phyloP scores from a whole-genome alignment of 768 basidiomycete genomes.

The Psilocybe cubensis region DNA sequence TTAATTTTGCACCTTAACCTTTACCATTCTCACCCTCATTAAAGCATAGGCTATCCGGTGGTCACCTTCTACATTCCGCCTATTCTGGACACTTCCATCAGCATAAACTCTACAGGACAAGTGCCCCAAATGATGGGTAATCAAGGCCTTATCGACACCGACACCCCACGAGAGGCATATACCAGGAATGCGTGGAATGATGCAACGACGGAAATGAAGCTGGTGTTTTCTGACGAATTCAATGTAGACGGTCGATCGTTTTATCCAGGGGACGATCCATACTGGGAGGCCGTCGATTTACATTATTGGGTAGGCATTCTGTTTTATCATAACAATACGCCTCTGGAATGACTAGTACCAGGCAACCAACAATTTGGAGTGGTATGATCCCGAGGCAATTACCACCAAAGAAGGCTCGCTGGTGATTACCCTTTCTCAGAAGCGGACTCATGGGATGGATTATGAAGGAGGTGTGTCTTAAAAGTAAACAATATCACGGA shows the following conservation, averaged over 20 bases:
- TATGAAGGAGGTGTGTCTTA: slow-evolving; percentile 63
- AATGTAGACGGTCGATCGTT: slow-evolving; percentile 72
- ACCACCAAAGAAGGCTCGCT: slow-evolving; percentile 76
- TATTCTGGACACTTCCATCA: slow-evolving; percentile 43
- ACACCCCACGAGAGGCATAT: slow-evolving; percentile 59
- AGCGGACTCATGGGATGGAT: slow-evolving; percentile 66
- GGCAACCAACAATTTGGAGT: slow-evolving; percentile 73
- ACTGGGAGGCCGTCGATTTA: slow-evolving; percentile 80
- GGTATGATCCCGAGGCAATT: slow-evolving; percentile 85
- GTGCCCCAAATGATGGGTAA: slow-evolving; percentile 63
- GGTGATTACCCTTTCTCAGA: slow-evolving; percentile 69
- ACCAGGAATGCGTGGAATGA: slow-evolving; percentile 60
- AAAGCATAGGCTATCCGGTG: slow-evolving; percentile 43
- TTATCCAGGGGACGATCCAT: slow-evolving; percentile 84
- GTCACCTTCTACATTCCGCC: slow-evolving; percentile 32
- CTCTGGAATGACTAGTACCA: slow-evolving; percentile 20
- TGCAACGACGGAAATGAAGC: slow-evolving; percentile 46
- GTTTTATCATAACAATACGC: neutral
- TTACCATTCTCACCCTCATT: no score
- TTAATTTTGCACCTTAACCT: slow-evolving; percentile 9
- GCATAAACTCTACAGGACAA: slow-evolving; percentile 60
- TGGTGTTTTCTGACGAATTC: slow-evolving; percentile 85
- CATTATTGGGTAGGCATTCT: slow-evolving; percentile 68
- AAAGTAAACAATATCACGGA: slow-evolving; percentile 21
- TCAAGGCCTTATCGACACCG: slow-evolving; percentile 55